Evolutionary conservation across 805 yeast genomes (phyloP).

Genomic region (Wickerhamiella vanderwaltii): DNA sequence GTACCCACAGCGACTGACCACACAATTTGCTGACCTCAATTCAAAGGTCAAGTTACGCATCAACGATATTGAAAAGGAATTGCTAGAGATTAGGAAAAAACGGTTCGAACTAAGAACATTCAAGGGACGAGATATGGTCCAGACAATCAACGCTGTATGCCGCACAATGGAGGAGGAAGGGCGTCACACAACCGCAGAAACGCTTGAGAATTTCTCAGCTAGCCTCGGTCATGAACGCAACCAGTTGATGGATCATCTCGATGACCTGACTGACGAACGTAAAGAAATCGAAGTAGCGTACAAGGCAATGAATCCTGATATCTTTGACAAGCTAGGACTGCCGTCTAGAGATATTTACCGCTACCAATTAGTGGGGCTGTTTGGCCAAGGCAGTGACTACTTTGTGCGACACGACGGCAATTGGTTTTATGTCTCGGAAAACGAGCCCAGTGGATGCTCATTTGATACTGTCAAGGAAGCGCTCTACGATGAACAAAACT

Average conservation of each 20-base stretch:
- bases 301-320: not conserved
- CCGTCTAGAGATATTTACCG: not conserved
- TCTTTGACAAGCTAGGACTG: not conserved
- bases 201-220: not conserved
- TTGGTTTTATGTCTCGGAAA: slow-evolving; percentile 6
- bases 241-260: slow-evolving; percentile 6
- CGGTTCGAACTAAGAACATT: slow-evolving; percentile 6
- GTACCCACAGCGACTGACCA: slow-evolving; percentile 10
- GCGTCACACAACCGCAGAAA: not conserved
- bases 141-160: slow-evolving; percentile 3
- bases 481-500: not conserved
- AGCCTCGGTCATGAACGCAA: slow-evolving; percentile 1
- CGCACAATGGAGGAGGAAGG: not conserved
- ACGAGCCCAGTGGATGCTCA: not conserved
- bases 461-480: slow-evolving; percentile 8
- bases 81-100: not conserved
- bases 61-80: not conserved
- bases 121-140: slow-evolving; percentile 6
- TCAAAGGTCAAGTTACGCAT: not conserved
- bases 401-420: slow-evolving; percentile 3
- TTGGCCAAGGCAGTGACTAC: slow-evolving; percentile 1
- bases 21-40: not conserved
- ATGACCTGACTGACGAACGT: not conserved
- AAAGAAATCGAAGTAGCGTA: not conserved
- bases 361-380: not conserved